Evolutionary conservation across 2,329 filamentous ascomycete species (phyloP), one percentile per base, ranked within the genome.

Genomic region (Colletotrichum truncatum): DNA sequence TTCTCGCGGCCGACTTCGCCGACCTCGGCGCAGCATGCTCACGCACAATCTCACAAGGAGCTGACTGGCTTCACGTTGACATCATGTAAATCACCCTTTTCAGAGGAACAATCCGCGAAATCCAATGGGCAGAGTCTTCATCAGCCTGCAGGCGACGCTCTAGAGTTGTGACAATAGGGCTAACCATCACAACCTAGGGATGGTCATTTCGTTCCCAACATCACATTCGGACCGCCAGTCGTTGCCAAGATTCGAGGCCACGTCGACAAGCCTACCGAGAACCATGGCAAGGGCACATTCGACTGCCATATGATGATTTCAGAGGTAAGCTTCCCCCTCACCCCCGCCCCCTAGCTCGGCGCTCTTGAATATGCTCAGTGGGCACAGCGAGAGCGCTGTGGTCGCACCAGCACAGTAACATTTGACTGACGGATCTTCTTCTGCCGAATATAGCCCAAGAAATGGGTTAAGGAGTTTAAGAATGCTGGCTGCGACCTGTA

Each of bases 261-360:
- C 73, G 94, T 99, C 73, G 90, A 93, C 62, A 85, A 86, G 71
- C 94, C 94, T 3, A 84, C 84, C 39, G 82, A 86, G 54, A 86
- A 86, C 32, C 84, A 91, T 70, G 94, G 92, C 56, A 92, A 90
- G 72, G 96, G 96, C 67, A 98, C 95, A 12, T 99, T 99, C 77
- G 96, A 99, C 81, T 99, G 96, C 86, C 96, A 99, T 81, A 98
- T 99, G 96, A 99, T 99, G 96, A 97, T 99, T 76, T 90, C 93
- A 73, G 95, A 99, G 91, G 93, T 95, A 85, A 71, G 80, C 32
- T n/a, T n/a, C n/a, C n/a, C n/a, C n/a, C n/a, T n/a, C n/a, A n/a
- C n/a, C n/a, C n/a, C n/a, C n/a, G n/a, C n/a, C n/a, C n/a, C n/a
- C n/a, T n/a, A n/a, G n/a, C n/a, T n/a, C n/a, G n/a, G n/a, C n/a